Conservation (phyloP, 345 rosid species). For the Brassica nigra region DNA sequence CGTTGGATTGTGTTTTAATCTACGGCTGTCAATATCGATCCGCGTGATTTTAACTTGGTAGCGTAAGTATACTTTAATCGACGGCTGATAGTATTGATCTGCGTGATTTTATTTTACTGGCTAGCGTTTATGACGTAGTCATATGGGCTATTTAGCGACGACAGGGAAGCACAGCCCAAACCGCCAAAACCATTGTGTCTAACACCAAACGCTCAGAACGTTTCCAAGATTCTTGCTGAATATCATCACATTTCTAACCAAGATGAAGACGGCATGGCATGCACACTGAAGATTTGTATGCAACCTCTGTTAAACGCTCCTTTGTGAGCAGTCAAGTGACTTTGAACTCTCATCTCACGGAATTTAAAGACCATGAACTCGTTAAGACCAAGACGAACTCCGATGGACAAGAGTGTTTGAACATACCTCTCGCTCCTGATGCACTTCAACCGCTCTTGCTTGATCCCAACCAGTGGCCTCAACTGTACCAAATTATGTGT, state of each 20-base stretch:
- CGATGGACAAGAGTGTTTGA: slow-evolving; percentile 89
- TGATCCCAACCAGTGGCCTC: slow-evolving; percentile 51
- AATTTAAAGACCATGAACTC: slow-evolving; percentile 71
- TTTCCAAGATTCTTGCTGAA: slow-evolving; percentile 74
- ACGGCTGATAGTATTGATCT: no score
- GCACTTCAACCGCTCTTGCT: slow-evolving; percentile 64
- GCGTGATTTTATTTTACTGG: no score
- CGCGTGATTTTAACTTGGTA: neutral
- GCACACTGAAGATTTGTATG: slow-evolving; percentile 56
- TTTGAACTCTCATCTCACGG: slow-evolving; percentile 82
- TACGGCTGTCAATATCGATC: slow-evolving; percentile 18
- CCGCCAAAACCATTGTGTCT: neutral
- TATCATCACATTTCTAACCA: slow-evolving; percentile 62
- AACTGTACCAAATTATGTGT: neutral
- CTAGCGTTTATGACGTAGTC: no score
- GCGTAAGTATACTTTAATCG: no score
- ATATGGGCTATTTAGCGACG: no score
- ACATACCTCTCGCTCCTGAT: slow-evolving; percentile 66
- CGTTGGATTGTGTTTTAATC: slow-evolving; percentile 24
- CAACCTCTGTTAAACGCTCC: slow-evolving; percentile 68
- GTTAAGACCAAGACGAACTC: slow-evolving; percentile 58
- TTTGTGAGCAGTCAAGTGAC: slow-evolving; percentile 86
- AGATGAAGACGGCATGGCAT: slow-evolving; percentile 87
- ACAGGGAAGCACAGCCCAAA: no score
- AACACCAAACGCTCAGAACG: slow-evolving; percentile 89